Percentiles rank a stretch among this genome's conserved stretches.
phyloP scores from a whole-genome alignment of 2,329 filamentous ascomycete species.

The Aureobasidium sp. region DNA sequence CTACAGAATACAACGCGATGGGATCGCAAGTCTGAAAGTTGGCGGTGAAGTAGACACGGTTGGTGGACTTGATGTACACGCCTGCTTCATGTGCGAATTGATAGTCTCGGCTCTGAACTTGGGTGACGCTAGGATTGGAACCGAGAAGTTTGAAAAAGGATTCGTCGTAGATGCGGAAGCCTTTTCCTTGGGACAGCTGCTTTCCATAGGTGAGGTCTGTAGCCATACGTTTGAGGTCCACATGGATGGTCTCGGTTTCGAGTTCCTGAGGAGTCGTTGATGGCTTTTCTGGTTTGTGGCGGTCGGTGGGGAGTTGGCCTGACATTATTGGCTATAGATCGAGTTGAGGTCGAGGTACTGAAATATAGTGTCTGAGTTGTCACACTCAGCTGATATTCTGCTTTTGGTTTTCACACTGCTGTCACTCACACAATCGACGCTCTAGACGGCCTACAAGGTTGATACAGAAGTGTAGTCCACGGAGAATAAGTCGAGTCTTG shows the following conservation, averaged over 20 bases:
- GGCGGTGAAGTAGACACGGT: slow-evolving; percentile 30
- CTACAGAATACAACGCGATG: slow-evolving; percentile 20
- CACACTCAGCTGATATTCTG: neutral
- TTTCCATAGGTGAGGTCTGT: slow-evolving; percentile 5
- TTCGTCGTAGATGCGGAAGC: slow-evolving; percentile 8
- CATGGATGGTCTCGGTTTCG: neutral
- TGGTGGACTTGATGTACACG: slow-evolving; percentile 19
- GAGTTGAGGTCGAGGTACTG: neutral
- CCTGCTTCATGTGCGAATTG: slow-evolving; percentile 27
- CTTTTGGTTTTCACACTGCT: too few relatives aligned
- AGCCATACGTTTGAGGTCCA: slow-evolving; percentile 12
- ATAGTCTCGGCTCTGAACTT: slow-evolving; percentile 11
- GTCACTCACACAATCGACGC: neutral
- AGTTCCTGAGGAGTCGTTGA: neutral
- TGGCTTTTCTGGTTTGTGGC: neutral
- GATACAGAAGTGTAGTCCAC: neutral
- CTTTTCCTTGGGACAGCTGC: neutral
- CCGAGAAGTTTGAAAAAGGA: slow-evolving; percentile 3
- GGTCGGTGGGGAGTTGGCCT: neutral
- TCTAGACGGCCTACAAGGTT: neutral
- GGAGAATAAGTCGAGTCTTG: neutral
- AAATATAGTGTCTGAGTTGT: neutral
- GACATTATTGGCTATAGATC: neutral
- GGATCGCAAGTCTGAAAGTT: slow-evolving; percentile 21
- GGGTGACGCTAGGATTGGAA: neutral